Conservation (phyloP, 2,329 filamentous ascomycete genomes). For the Triangularia verruculosa region DNA sequence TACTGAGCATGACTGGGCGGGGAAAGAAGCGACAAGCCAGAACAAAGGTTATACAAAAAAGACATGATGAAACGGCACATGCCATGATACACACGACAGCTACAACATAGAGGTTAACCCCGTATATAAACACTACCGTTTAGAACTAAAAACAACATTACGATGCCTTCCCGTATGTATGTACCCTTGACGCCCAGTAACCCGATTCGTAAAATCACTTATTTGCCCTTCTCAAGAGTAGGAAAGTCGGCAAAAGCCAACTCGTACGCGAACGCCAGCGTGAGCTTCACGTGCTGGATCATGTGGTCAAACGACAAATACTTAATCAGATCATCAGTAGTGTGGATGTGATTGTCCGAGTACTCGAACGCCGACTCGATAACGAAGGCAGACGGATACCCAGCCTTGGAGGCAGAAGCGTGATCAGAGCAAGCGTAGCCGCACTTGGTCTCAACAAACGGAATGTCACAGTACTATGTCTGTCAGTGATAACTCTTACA, state of each 20-base stretch:
- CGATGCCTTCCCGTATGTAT: background rate
- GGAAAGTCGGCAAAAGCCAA: slow-evolving; percentile 39
- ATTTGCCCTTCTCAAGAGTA: slow-evolving; percentile 25
- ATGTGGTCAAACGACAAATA: slow-evolving; percentile 66
- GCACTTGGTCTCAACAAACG: slow-evolving; percentile 48
- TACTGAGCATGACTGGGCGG: slow-evolving; percentile 28
- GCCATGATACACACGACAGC: too few relatives aligned
- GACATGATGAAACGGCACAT: background rate
- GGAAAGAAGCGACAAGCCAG: too few relatives aligned
- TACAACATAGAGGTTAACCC: too few relatives aligned
- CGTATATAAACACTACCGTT: background rate
- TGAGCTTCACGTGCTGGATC: slow-evolving; percentile 58
- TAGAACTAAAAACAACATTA: background rate
- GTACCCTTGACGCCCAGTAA: background rate
- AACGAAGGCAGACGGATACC: slow-evolving; percentile 63
- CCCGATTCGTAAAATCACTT: background rate
- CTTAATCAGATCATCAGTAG: slow-evolving; percentile 67
- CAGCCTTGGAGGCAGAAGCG: slow-evolving; percentile 63
- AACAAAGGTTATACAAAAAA: background rate
- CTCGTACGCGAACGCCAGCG: slow-evolving; percentile 47
- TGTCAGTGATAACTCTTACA: slow-evolving; percentile 29
- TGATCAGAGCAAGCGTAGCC: slow-evolving; percentile 65
- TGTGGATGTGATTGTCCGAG: slow-evolving; percentile 69
- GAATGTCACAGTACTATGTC: slow-evolving; percentile 73
- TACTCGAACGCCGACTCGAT: slow-evolving; percentile 60